Percentiles rank a stretch among this genome's conserved stretches.
Evolutionary conservation across 169 alveolate species (phyloP).

Genomic region (Cryptosporidium bovis): DNA sequence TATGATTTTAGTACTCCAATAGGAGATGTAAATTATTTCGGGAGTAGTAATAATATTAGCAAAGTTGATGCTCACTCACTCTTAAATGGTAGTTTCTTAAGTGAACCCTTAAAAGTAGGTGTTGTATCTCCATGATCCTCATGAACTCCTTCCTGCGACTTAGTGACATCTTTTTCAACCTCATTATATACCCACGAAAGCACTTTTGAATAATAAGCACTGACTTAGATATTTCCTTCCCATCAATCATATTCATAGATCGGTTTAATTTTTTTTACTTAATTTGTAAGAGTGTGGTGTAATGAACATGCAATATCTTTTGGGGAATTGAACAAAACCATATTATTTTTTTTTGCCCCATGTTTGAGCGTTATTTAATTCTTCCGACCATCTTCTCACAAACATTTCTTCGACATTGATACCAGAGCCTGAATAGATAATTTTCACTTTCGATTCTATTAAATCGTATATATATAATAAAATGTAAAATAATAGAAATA

Average conservation of each 20-base stretch:
- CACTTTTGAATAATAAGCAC: slow-evolving; percentile 24
- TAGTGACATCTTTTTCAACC: slow-evolving; percentile 19
- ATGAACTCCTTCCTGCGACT: slow-evolving; percentile 12
- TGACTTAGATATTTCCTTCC: neutral
- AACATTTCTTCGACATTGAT: too few species aligned
- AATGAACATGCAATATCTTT: too few species aligned
- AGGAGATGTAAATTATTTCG: neutral
- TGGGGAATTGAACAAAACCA: too few species aligned
- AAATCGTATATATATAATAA: too few species aligned
- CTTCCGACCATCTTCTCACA: too few species aligned
- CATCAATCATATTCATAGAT: neutral
- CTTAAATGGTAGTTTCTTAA: neutral
- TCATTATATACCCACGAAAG: slow-evolving; percentile 52
- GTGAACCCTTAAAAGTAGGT: neutral
- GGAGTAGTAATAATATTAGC: neutral
- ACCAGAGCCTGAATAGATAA: too few species aligned
- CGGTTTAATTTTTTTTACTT: too few species aligned
- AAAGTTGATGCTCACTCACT: neutral
- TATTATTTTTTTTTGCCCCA: too few species aligned
- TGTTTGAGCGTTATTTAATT: too few species aligned
- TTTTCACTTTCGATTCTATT: too few species aligned
- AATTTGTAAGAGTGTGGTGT: too few species aligned
- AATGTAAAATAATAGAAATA: too few species aligned
- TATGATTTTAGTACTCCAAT: slow-evolving; percentile 5
- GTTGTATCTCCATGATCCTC: slow-evolving; percentile 40